These are phyloP conservation scores for Ogataea zsoltii DNA, from an alignment of 805 yeast species.

Conservation along the genomic window DNA sequence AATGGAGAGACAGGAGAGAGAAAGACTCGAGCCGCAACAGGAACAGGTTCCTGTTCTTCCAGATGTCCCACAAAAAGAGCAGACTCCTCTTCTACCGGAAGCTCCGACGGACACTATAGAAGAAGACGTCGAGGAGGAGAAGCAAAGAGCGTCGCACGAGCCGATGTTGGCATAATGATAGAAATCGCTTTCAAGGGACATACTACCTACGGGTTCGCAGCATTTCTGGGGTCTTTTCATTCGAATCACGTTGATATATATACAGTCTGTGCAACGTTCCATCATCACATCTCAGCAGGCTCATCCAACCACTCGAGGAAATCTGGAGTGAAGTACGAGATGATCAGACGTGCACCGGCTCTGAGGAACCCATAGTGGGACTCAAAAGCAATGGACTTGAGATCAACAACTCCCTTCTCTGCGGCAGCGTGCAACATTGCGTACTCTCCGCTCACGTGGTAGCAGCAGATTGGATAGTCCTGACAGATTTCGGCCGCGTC, in stretches of 20 bases:
- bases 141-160: conserved; percentile 12
- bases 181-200: too few species aligned
- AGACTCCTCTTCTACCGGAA: conserved; percentile 27
- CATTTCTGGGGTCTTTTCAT: not conserved
- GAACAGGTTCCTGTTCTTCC: conserved; percentile 20
- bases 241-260: not conserved
- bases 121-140: conserved; percentile 24
- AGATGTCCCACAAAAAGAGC: conserved; percentile 14
- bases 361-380: conserved; percentile 87
- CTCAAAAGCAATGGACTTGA: conserved; percentile 79
- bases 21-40: conserved; percentile 15
- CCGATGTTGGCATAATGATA: conserved; percentile 4
- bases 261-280: too few species aligned
- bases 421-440: conserved; percentile 99
- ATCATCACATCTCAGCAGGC: conserved; percentile 18
- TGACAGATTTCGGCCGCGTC: conserved; percentile 82
- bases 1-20: conserved; percentile 48
- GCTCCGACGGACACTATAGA: conserved; percentile 27
- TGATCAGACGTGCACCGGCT: conserved; percentile 93
- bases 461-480: conserved; percentile 89
- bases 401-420: conserved; percentile 87
- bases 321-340: conserved; percentile 93
- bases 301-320: conserved; percentile 86
- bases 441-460: conserved; percentile 96
- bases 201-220: not conserved